These are phyloP conservation scores for Cucumis cinereus DNA, from an alignment of 306 rosid genomes.

Conservation along the genomic window DNA sequence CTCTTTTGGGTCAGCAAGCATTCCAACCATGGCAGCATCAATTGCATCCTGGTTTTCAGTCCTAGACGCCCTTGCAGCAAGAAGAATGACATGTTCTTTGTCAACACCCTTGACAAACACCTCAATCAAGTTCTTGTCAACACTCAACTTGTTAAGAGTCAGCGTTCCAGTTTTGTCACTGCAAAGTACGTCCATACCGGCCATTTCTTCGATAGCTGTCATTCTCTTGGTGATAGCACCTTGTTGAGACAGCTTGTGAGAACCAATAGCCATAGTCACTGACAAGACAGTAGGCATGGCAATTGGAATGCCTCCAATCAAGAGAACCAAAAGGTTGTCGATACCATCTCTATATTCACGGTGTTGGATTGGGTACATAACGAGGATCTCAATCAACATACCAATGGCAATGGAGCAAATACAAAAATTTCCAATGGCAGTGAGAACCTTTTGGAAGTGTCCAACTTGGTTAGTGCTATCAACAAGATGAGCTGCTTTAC, in stretches of 20 bases:
- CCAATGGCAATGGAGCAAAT: constrained; percentile 91
- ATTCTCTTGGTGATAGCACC: constrained; percentile 97
- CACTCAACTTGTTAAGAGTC: constrained; percentile 89
- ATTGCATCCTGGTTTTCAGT: constrained; percentile 95
- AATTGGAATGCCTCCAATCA: constrained; percentile 97
- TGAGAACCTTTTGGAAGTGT: constrained; percentile 94
- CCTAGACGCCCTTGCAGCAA: constrained; percentile 93
- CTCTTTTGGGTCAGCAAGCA: constrained; percentile 98
- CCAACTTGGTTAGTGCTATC: constrained; percentile 98
- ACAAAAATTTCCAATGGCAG: constrained; percentile 93
- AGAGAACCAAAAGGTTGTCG: constrained; percentile 89
- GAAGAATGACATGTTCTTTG: constrained; percentile 66
- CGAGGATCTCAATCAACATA: constrained; percentile 73
- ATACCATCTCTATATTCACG: constrained; percentile 78
- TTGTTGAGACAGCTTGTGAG: constrained; percentile 91
- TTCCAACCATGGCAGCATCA: constrained; percentile 95
- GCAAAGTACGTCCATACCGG: constrained; percentile 99
- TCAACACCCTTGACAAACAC: constrained; percentile 74
- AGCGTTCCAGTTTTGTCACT: constrained; percentile 98
- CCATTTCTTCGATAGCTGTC: constrained; percentile 99
- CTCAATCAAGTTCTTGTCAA: constrained; percentile 77
- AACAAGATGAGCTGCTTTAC: constrained; percentile 97
- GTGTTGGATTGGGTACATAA: constrained; percentile 93
- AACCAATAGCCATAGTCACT: constrained; percentile 97
- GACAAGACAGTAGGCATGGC: constrained; percentile 99